Base-by-base conservation (phyloP, 2,329 filamentous ascomycete species). In the Ascochyta lentis region DNA sequence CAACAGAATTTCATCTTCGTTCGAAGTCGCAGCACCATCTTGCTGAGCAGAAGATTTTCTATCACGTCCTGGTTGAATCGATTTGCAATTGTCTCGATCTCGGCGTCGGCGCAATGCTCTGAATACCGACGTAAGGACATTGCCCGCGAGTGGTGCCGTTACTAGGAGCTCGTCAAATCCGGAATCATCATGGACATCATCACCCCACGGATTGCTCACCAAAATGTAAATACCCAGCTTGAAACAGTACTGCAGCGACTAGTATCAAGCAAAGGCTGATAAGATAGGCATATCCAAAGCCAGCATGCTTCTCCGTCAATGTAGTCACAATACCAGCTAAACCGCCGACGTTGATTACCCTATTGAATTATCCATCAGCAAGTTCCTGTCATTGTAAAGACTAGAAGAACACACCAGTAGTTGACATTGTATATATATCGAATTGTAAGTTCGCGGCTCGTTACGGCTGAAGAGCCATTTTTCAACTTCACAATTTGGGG, bases 241-340 rank as follows among this genome's bases (percentile, higher is more conserved):
- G 48, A 19, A 44, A 51, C 15, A 61, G 27, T 31, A 38, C 47
- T 53, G 40, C 52, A 42, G 52, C 41, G 8, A 37, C n/a, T 15
- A 83, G 76, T 76, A 90, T 89, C 76, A 88, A 82, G 73, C 79
- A 80, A 66, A 87, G 83, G 53, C 83, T 82, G 43, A 88, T 76
- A 29, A 87, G 72, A 65, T 81, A 90, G 3, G 85, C 87, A 3
- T 82, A 82, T 87, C 88, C 85, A 75, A 89, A 91, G 8, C 86
- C 86, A 56, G 87, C 75, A 68, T 87, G 81, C 59, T 82, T 77
- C 72, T 91, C 89, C 80, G 89, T 83, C 68, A 86, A 86, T 1
- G 84, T 85, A 1, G 86, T 90, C 13, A 48, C 27, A 40, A 54
- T 48, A 39, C 85, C 77, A 0, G 84, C 88, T 12, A 91, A 79